Base-by-base conservation (phyloP, 2,329 filamentous ascomycete genomes). In the Geosmithia putterillii region DNA sequence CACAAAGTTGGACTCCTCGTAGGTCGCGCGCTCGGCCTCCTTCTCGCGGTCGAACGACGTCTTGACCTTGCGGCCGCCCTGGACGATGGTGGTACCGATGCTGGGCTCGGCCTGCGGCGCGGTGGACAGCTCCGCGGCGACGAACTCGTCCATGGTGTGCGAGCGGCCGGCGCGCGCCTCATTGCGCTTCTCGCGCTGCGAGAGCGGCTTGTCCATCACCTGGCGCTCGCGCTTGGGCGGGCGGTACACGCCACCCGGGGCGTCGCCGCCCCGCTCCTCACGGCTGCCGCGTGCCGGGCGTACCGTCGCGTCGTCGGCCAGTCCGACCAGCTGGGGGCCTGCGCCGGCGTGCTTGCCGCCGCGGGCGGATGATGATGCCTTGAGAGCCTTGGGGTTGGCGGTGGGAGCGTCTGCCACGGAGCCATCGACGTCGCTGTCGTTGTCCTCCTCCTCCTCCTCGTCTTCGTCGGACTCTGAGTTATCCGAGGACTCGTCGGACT, bases 1-100 rank as follows among this genome's bases (percentile, higher is more conserved):
- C 15, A 86, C 79, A 56, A 95, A 90, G 66, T 98, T 94, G 52
- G 71, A 75, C 65, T 98, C 92, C 68, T 98, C 92, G 65, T 95
- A 98, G 40, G 84, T 77, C 46, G 75, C 75, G 44, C 85, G 73
- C 65, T 95, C 89, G 2, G 75, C 75, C 60, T 96, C 89, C 36
- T 79, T 77, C 48, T 79, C 79, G 44, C 85, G 76, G 58, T 95
- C 83, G 28, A 78, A 71, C 14, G 80, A 76, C 5, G 84, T 86
- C 70, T 89, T 92, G 55, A 79, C 78, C 58, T 79, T 79, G 49
- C 90, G 78, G 28, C 92, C 92, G 41, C 84, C 81, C 41, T 79
- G 71, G 4, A 82, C 71, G 52, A 95, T 94, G 17, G 86, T 95
- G 45, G 85, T 92, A 47, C 92, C 94, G 53, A 98, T 94, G 52